A percentile compares a stretch with the other conserved stretches of the same genome.
Evolutionary conservation across 2,329 filamentous ascomycete genomes (phyloP).

Genomic region (Curvularia verruculosa): DNA sequence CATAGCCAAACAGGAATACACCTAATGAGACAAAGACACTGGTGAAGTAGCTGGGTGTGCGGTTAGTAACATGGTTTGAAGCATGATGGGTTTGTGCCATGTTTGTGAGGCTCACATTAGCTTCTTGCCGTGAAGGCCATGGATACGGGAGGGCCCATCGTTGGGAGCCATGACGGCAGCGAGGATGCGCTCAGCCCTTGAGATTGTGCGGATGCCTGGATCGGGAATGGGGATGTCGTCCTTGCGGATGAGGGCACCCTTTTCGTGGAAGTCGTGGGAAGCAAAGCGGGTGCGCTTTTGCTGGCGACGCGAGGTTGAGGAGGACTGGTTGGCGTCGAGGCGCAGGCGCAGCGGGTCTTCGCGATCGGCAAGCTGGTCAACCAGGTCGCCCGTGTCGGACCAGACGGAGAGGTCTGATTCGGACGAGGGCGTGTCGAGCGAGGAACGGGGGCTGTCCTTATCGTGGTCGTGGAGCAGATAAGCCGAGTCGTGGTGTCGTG

Average conservation of each 20-base stretch:
- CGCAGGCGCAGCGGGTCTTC: slow-evolving; percentile 80
- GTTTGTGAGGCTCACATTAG: slow-evolving; percentile 69
- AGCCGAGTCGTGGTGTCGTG: slow-evolving; percentile 48
- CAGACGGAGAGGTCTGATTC: slow-evolving; percentile 79
- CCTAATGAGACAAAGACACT: slow-evolving; percentile 88
- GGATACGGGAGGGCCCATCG: slow-evolving; percentile 71
- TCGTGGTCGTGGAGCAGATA: slow-evolving; percentile 55
- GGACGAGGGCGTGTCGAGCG: slow-evolving; percentile 60
- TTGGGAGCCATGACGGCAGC: slow-evolving; percentile 84
- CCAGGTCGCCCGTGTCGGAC: slow-evolving; percentile 94
- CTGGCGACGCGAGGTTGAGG: slow-evolving; percentile 44
- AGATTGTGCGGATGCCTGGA: slow-evolving; percentile 67
- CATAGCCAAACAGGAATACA: slow-evolving; percentile 88
- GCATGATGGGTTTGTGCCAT: too few relatives aligned
- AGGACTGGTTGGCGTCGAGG: slow-evolving; percentile 67
- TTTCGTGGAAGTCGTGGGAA: slow-evolving; percentile 52
- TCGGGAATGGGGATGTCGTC: slow-evolving; percentile 84
- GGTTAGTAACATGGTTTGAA: slow-evolving; percentile 15
- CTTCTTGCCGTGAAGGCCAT: slow-evolving; percentile 94
- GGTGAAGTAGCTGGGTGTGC: slow-evolving; percentile 81
- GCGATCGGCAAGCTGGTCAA: slow-evolving; percentile 84
- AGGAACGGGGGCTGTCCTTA: slow-evolving; percentile 60
- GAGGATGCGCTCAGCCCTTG: slow-evolving; percentile 71
- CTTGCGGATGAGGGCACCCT: slow-evolving; percentile 57
- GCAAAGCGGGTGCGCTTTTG: slow-evolving; percentile 75